A percentile compares a stretch with the other conserved stretches of the same genome.
Conservation (phyloP, 345 rosid species). For the Salix viminalis region DNA sequence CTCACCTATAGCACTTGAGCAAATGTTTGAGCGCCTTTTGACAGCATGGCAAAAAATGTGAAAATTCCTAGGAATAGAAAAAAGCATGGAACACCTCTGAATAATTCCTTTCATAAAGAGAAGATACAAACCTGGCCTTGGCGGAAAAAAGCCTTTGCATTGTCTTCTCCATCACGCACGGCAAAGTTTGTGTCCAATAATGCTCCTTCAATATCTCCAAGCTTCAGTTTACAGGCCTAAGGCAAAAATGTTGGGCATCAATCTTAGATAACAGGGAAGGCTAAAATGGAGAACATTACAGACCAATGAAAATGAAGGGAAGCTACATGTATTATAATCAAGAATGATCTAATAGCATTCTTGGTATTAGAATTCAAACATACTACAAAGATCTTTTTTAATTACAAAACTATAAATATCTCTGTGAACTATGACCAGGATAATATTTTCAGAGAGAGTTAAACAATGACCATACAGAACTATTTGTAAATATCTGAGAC, state of each 20-base stretch:
- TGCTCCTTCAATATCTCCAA: slow-evolving; percentile 82
- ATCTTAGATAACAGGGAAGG: background rate
- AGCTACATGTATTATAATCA: background rate
- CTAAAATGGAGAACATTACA: background rate
- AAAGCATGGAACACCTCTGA: background rate
- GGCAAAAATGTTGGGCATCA: background rate
- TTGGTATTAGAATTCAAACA: background rate
- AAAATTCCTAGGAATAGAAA: background rate
- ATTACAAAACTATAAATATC: background rate
- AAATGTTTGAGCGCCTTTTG: too few species aligned
- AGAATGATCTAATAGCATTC: background rate
- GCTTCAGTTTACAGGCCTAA: slow-evolving; percentile 82
- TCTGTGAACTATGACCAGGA: background rate
- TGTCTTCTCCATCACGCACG: slow-evolving; percentile 73
- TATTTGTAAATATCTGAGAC: slow-evolving; percentile 76
- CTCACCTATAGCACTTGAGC: too few species aligned
- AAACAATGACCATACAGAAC: slow-evolving; percentile 54
- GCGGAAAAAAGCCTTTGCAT: slow-evolving; percentile 83
- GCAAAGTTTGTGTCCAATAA: slow-evolving; percentile 77
- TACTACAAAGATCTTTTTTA: background rate
- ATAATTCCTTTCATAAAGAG: background rate
- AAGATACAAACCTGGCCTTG: slow-evolving; percentile 72
- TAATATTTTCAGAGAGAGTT: background rate
- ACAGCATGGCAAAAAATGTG: background rate
- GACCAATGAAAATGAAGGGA: background rate